A percentile compares a stretch with the other conserved stretches of the same genome.
Conservation (phyloP, 1,139 yeast genomes). For the Pichia sp. region DNA sequence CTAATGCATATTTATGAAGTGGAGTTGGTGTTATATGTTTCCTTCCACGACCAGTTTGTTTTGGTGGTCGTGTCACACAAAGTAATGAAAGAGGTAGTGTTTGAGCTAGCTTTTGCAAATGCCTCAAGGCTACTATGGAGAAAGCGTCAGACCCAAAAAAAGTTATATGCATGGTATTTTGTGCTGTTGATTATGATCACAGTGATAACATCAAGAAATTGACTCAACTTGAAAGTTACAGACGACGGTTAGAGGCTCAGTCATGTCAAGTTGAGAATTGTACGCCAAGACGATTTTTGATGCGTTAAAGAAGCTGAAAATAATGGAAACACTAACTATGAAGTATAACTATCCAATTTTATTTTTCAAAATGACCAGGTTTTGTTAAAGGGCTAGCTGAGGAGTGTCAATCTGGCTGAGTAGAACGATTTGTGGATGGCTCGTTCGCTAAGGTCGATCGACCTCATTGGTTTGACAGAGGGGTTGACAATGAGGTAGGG, state of each 20-base stretch:
- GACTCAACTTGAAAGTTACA: neutral
- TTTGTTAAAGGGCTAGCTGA: too few relatives aligned
- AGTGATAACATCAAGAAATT: neutral
- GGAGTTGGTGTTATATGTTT: slow-evolving; percentile 46
- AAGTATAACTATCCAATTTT: too few relatives aligned
- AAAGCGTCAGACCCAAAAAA: slow-evolving; percentile 81
- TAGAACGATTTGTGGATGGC: too few relatives aligned
- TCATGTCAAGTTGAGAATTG: too few relatives aligned
- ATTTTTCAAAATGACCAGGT: too few relatives aligned
- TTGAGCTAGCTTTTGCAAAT: slow-evolving; percentile 21
- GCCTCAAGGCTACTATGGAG: slow-evolving; percentile 37
- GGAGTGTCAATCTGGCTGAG: too few relatives aligned
- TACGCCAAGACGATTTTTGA: too few relatives aligned
- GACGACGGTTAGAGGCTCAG: neutral
- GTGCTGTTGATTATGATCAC: slow-evolving; percentile 23
- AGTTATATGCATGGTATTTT: slow-evolving; percentile 14
- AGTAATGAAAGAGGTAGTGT: slow-evolving; percentile 13
- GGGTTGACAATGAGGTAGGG: too few relatives aligned
- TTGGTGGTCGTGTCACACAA: slow-evolving; percentile 58
- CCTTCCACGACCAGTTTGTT: slow-evolving; percentile 63
- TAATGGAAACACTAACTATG: too few relatives aligned
- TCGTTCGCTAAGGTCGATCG: neutral
- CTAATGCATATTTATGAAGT: slow-evolving; percentile 39
- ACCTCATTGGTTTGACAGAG: too few relatives aligned
- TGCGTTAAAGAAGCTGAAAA: too few relatives aligned